Percentiles rank a stretch among this genome's conserved stretches.
Conservation (phyloP, 2,329 filamentous ascomycete genomes). For the Hypoxylon sp. region DNA sequence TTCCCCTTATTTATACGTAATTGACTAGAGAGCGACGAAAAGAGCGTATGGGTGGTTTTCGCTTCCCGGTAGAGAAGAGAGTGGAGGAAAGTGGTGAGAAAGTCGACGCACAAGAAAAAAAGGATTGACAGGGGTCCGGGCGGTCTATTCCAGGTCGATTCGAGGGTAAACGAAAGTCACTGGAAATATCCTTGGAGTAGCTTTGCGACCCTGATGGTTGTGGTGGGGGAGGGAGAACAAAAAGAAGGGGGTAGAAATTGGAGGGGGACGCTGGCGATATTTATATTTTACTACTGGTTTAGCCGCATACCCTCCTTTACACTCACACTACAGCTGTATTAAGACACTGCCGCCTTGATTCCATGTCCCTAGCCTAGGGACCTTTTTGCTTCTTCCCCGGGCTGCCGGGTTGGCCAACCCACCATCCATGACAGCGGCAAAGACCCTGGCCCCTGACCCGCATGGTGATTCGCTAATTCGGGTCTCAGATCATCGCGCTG, state of each 20-base stretch:
- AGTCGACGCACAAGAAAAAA: conserved; percentile 60
- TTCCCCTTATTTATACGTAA: conserved; percentile 32
- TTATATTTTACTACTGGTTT: conserved; percentile 53
- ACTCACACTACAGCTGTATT: background rate
- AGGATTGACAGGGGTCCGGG: conserved; percentile 69
- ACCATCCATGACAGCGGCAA: conserved; percentile 36
- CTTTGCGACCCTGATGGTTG: conserved; percentile 73
- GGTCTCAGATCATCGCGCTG: conserved; percentile 43
- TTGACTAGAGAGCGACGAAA: conserved; percentile 67
- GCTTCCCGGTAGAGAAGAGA: conserved; percentile 50
- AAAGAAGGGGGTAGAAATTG: conserved; percentile 59
- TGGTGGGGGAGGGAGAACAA: conserved; percentile 68
- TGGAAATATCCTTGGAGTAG: conserved; percentile 66
- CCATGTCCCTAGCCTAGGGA: background rate
- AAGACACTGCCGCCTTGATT: conserved; percentile 27
- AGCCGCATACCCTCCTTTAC: conserved; percentile 43
- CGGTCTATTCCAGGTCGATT: conserved; percentile 56
- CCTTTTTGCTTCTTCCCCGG: conserved; percentile 22
- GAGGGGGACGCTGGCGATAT: conserved; percentile 57
- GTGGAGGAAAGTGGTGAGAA: conserved; percentile 57
- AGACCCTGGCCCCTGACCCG: conserved; percentile 32
- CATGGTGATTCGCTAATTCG: conserved; percentile 44
- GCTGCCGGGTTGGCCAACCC: conserved; percentile 26
- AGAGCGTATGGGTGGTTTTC: conserved; percentile 58
- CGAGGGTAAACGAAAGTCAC: conserved; percentile 62